phyloP scores from a whole-genome alignment of 2,329 filamentous ascomycete species.

The Aureobasidium sp. region DNA sequence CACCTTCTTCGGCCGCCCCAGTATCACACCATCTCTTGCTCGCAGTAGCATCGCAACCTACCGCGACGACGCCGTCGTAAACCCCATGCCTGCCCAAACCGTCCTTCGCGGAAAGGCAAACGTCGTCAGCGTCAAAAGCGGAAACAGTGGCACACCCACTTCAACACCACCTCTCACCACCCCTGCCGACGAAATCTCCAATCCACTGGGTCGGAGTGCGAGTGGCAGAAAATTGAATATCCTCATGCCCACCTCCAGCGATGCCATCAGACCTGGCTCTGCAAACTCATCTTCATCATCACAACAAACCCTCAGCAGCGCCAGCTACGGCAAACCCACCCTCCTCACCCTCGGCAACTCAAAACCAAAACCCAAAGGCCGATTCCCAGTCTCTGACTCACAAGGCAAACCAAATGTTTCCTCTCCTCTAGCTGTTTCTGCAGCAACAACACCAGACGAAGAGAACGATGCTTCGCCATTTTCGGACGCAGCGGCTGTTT shows the following conservation, averaged over 20 bases:
- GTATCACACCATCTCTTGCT: conserved; percentile 55
- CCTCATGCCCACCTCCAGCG: conserved; percentile 44
- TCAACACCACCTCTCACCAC: conserved; percentile 36
- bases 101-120: conserved; percentile 90
- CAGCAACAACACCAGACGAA: neutral
- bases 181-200: conserved; percentile 59
- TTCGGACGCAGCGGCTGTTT: conserved; percentile 24
- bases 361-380: conserved; percentile 35
- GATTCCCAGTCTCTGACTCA: conserved; percentile 32
- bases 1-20: conserved; percentile 47
- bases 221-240: conserved; percentile 32
- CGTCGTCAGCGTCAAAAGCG: conserved; percentile 91
- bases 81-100: conserved; percentile 81
- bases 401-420: conserved; percentile 31
- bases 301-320: conserved; percentile 38
- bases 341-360: conserved; percentile 47
- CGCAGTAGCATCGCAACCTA: conserved; percentile 82
- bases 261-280: conserved; percentile 24
- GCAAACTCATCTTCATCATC: conserved; percentile 35
- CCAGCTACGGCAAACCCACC: conserved; percentile 48
- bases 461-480: conserved; percentile 18
- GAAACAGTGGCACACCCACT: conserved; percentile 59
- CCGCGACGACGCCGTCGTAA: conserved; percentile 89
- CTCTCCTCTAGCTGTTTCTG: conserved; percentile 11
- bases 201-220: conserved; percentile 23